Conservation (phyloP, 768 basidiomycete species). For the Cantharellus anzutake region DNA sequence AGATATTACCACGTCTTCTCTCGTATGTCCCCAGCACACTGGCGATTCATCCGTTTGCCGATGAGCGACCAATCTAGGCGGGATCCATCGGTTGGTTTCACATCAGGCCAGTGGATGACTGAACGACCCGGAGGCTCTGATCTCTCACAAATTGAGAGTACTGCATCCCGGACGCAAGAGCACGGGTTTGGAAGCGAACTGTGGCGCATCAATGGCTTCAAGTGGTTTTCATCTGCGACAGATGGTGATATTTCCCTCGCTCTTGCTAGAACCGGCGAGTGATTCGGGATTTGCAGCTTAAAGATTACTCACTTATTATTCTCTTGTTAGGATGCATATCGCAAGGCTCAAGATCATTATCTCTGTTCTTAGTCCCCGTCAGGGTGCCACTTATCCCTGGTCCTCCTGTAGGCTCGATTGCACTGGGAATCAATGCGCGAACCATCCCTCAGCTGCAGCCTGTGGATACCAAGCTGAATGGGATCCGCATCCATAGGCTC, state of each 20-base stretch:
- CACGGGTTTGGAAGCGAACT: not conserved
- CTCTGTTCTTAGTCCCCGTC: slow-evolving; percentile 57
- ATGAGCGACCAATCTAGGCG: slow-evolving; percentile 23
- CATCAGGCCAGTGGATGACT: slow-evolving; percentile 75
- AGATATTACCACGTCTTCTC: slow-evolving; percentile 36
- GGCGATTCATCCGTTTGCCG: not conserved
- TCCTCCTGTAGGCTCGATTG: slow-evolving; percentile 4
- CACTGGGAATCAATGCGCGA: not conserved
- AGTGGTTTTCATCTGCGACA: slow-evolving; percentile 75
- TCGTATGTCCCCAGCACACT: slow-evolving; percentile 24
- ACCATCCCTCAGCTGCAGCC: not conserved
- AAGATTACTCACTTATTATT: slow-evolving; percentile 14
- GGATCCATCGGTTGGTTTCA: slow-evolving; percentile 40
- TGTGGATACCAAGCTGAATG: slow-evolving; percentile 16
- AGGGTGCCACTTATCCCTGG: slow-evolving; percentile 10
- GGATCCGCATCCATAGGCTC: slow-evolving; percentile 51
- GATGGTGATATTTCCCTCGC: slow-evolving; percentile 56
- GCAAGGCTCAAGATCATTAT: slow-evolving; percentile 44
- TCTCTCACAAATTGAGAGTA: slow-evolving; percentile 10
- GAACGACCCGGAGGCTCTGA: slow-evolving; percentile 21
- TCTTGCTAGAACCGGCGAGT: slow-evolving; percentile 45
- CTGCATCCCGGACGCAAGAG: slow-evolving; percentile 2
- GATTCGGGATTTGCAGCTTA: not conserved
- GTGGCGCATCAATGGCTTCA: slow-evolving; percentile 39
- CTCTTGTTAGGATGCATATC: not conserved